Base-by-base conservation (phyloP, 305 asterid genomes). In the Fraxinus velutina region DNA sequence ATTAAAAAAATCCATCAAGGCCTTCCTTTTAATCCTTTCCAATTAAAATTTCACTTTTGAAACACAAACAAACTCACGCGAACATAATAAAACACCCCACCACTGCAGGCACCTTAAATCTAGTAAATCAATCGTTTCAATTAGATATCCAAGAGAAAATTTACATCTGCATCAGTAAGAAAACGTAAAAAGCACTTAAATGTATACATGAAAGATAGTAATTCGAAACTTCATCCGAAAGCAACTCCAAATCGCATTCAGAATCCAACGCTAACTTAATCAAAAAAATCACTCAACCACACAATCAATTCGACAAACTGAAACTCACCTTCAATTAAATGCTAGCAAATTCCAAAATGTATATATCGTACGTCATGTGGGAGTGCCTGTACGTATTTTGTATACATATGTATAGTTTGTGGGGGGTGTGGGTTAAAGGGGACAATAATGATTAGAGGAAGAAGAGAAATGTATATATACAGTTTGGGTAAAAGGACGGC, bases 301-400 rank as follows among this genome's bases (percentile, higher is more conserved):
- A 77, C 13, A 73, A 70, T 13, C 57, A 79, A 82, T 55, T 83
- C 21, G 39, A 72, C 33, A 76, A 82, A 50, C 2, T 44, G 62
- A 83, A 82, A 60, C 88, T 81, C 79, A 88, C 92, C 91, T 83
- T 22, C 79, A 19, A 79, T 71, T 81, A 57, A 79, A 78, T 62
- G 44, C 66, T 79, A 73, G 78, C 17, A 74, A 70, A 60, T 77
- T 78, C 79, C 36, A 77, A 77, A 50, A 29, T 19, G 66, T 17
- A 5, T 1, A 44, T 17, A 73, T 50, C 39, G 52, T 44, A 44
- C 0, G 52, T 44, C 6, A 70, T 62, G 83, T 19, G 55, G 1
- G 30, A 21, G 27, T 62, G 39, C 21, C 37, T 7, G 71, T 10
- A 64, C 36, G 42, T 70, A 17, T 17, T 17, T 52, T 55, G 66